Evolutionary conservation across 108 stramenopile species (phyloP), one percentile per base, ranked within the genome.

Genomic region (Nitzschia palea): DNA sequence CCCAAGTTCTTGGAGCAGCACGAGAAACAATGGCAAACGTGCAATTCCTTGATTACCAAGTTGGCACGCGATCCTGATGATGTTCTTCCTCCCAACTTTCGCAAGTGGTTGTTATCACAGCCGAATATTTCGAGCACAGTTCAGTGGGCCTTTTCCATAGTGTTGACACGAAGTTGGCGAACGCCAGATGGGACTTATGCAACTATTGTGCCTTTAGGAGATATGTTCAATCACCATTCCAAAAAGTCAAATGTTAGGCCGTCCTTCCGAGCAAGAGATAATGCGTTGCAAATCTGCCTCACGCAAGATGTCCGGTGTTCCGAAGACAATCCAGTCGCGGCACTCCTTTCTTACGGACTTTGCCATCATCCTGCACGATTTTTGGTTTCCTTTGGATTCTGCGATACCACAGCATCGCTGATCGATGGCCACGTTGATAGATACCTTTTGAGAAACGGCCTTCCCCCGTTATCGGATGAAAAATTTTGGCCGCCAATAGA

Each of bases 151-250:
- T 79, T 56, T 56, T 42, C 73, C 26, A 58, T 74, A 22, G 78
- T 72, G 20, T 67, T 61, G 18, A 80, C 75, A 12, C 64, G 79
- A 32, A 73, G 79, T 40, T 80, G 70, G 64, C 55, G 73, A 62
- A 67, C 77, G 22, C 58, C 67, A 14, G 71, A 69, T 44, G 71
- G 72, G 14, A 23, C 30, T 43, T 28, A 64, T 1, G 71, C 71
- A 17, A 47, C 36, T 28, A 62, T 77, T 44, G 80, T 81, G 4
- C 80, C 80, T 6, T 22, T 77, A 3, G 80, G 69, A 10, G 80
- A 81, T 63, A 66, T 75, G 50, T 72, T 76, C 47, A 81, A 81
- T 53, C 80, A 81, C 40, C 45, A 73, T 50, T 31, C 50, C 9
- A 28, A 48, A 50, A 22, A 34, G 17, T 58, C 72, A 15, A 81